phyloP scores from a whole-genome alignment of 805 yeast genomes.

The Zygotorulaspora florentina region DNA sequence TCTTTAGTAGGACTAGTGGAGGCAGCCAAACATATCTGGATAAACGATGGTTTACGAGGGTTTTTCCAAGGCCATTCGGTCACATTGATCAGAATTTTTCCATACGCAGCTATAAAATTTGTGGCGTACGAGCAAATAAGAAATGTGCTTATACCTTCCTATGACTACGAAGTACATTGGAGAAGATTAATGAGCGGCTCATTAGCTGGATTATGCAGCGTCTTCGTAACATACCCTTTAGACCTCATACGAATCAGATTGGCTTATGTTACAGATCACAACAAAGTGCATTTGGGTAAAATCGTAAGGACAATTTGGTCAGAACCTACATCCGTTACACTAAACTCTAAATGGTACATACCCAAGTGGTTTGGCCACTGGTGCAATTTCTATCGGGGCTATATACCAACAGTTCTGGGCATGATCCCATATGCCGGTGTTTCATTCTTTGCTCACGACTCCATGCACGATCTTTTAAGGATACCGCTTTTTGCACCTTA shows the following conservation, averaged over 20 bases:
- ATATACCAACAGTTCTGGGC: slow-evolving; percentile 88
- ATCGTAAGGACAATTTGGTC: slow-evolving; percentile 30
- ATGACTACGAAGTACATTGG: slow-evolving; percentile 68
- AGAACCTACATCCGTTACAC: slow-evolving; percentile 32
- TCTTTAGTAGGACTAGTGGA: slow-evolving; percentile 67
- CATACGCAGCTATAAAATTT: slow-evolving; percentile 95
- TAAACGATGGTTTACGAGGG: slow-evolving; percentile 69
- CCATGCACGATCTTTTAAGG: slow-evolving; percentile 80
- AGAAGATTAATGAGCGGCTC: slow-evolving; percentile 87
- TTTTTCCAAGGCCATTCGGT: slow-evolving; percentile 95
- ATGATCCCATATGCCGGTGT: slow-evolving; percentile 99
- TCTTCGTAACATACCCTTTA: slow-evolving; percentile 84
- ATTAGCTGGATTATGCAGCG: slow-evolving; percentile 81
- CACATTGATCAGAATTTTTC: slow-evolving; percentile 84
- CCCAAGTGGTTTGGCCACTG: slow-evolving; percentile 36
- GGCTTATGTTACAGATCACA: slow-evolving; percentile 73
- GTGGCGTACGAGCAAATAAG: slow-evolving; percentile 94
- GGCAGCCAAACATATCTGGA: slow-evolving; percentile 67
- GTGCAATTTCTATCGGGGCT: slow-evolving; percentile 86
- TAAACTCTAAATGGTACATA: slow-evolving; percentile 35
- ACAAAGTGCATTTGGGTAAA: slow-evolving; percentile 26
- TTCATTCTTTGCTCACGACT: slow-evolving; percentile 90
- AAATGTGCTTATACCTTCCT: slow-evolving; percentile 69
- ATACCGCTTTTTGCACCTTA: slow-evolving; percentile 50
- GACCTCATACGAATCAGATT: slow-evolving; percentile 86